These are phyloP conservation scores for Russula sp. DNA, from an alignment of 768 basidiomycete species.

Conservation along the genomic window DNA sequence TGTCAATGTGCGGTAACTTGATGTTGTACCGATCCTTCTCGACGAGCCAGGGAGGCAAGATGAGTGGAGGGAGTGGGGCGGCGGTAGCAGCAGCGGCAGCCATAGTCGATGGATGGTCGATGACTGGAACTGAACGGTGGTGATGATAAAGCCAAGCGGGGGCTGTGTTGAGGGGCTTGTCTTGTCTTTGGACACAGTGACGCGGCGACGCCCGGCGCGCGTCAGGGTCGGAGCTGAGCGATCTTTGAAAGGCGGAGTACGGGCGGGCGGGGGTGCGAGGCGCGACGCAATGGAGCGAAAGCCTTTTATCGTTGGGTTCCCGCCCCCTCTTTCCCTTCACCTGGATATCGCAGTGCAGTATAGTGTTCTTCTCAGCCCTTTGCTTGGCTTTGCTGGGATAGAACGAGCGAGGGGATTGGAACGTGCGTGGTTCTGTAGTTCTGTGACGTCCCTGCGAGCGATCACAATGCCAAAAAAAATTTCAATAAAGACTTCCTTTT, in stretches of 20 bases:
- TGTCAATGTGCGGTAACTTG: slow-evolving; percentile 8
- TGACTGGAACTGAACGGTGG: neutral
- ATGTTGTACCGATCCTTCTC: slow-evolving; percentile 3
- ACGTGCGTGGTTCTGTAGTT: neutral
- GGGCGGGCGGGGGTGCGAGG: neutral
- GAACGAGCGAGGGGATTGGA: too few relatives aligned
- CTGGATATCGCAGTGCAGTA: too few relatives aligned
- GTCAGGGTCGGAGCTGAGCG: neutral
- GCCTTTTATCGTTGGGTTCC: neutral
- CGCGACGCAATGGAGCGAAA: neutral
- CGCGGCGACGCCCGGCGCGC: neutral
- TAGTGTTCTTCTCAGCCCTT: neutral
- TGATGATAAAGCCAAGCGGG: neutral
- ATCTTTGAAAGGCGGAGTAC: neutral
- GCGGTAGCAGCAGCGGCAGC: neutral
- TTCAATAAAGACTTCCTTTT: neutral
- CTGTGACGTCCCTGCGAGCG: neutral
- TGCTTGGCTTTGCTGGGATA: too few relatives aligned
- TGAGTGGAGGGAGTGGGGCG: neutral
- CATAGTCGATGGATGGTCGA: neutral
- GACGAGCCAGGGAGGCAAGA: slow-evolving; percentile 6
- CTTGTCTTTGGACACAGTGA: too few relatives aligned
- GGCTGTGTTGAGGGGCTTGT: neutral
- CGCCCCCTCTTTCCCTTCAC: too few relatives aligned
- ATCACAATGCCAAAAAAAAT: neutral